phyloP scores from a whole-genome alignment of 495 filamentous ascomycete species.

The Tuber umbilicatum region DNA sequence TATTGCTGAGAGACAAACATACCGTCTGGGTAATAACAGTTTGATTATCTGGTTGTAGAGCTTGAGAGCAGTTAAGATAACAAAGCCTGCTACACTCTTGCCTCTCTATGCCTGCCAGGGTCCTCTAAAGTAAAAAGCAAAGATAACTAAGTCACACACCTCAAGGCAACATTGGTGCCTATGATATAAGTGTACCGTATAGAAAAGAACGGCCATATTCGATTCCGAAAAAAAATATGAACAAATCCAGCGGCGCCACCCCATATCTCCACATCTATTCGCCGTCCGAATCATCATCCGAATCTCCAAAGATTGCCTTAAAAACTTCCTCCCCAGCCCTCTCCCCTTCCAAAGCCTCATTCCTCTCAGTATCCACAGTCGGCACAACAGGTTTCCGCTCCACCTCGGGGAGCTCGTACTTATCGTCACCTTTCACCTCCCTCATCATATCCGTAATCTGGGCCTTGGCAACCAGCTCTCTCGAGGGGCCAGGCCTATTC shows the following conservation, averaged over 20 bases:
- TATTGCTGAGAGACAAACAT: background rate
- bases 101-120: background rate
- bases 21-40: background rate
- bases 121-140: background rate
- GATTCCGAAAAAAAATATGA: background rate
- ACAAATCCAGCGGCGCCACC: background rate
- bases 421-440: conserved; percentile 38
- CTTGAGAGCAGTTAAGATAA: background rate
- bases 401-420: conserved; percentile 22
- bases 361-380: conserved; percentile 66
- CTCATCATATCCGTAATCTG: conserved; percentile 54
- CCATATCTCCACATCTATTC: conserved; percentile 19
- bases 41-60: background rate
- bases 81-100: background rate
- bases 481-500: conserved; percentile 30
- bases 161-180: background rate
- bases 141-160: background rate
- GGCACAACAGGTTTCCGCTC: conserved; percentile 40
- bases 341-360: conserved; percentile 77
- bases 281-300: conserved; percentile 66
- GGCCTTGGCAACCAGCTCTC: conserved; percentile 47
- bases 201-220: background rate
- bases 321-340: conserved; percentile 86
- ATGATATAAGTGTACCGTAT: background rate
- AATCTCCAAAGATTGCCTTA: conserved; percentile 86